Evolutionary conservation across 2,329 filamentous ascomycete species (phyloP).

Genomic region (Xylariales sp.): DNA sequence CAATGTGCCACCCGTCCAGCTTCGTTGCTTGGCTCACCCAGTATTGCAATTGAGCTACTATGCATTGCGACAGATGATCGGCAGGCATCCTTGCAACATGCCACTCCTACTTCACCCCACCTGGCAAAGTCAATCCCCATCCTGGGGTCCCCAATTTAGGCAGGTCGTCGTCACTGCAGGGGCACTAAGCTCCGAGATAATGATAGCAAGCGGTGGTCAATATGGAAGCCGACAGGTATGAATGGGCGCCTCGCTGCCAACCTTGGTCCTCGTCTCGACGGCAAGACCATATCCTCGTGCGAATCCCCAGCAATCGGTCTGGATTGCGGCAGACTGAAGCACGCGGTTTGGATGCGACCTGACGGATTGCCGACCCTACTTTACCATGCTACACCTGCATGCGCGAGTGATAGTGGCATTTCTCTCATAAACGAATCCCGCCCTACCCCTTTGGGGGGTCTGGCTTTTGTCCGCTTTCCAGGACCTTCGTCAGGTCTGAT

Average conservation of each 20-base stretch:
- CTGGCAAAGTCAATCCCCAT: constrained; percentile 5
- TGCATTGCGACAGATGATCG: too few species aligned
- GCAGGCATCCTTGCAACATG: not conserved
- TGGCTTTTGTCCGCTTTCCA: not conserved
- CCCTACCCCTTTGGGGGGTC: not conserved
- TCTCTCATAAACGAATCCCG: not conserved
- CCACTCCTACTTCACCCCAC: constrained; percentile 5
- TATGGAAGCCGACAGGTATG: constrained; percentile 1
- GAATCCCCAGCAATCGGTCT: not conserved
- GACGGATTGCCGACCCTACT: too few species aligned
- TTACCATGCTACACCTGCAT: too few species aligned
- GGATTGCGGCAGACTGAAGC: not conserved
- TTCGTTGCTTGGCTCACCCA: too few species aligned
- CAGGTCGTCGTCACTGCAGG: constrained; percentile 15
- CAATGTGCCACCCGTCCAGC: too few species aligned
- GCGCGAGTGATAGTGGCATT: not conserved
- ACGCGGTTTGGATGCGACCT: not conserved
- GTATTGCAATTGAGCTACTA: too few species aligned
- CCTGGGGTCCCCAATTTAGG: constrained; percentile 19
- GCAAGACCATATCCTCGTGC: not conserved
- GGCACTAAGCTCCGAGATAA: constrained; percentile 12
- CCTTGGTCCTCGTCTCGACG: too few species aligned
- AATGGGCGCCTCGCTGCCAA: not conserved
- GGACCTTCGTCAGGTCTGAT: not conserved
- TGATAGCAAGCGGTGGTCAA: too few species aligned